phyloP scores from a whole-genome alignment of 805 yeast species.

The Priceomyces medius region DNA sequence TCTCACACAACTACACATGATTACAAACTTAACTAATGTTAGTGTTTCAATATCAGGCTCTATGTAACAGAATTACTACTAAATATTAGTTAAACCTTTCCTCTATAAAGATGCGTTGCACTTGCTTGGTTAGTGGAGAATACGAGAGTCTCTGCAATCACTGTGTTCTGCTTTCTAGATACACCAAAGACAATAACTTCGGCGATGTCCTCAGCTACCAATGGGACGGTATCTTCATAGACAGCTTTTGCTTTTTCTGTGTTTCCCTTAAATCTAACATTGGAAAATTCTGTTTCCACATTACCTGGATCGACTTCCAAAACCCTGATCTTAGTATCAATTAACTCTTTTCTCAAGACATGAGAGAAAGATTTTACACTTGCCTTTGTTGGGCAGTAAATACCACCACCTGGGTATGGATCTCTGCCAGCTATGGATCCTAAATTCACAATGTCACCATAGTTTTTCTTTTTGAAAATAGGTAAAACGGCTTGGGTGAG shows the following conservation, averaged over 20 bases:
- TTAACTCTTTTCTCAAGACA: constrained; percentile 70
- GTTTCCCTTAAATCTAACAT: constrained; percentile 66
- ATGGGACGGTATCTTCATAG: constrained; percentile 66
- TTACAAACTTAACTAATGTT: no score
- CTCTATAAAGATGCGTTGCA: constrained; percentile 56
- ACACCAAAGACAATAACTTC: constrained; percentile 67
- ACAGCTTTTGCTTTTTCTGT: constrained; percentile 58
- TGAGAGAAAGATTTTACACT: constrained; percentile 71
- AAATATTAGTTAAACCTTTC: no score
- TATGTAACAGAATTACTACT: no score
- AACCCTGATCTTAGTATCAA: constrained; percentile 66
- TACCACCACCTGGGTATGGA: constrained; percentile 75
- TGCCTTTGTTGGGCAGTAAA: constrained; percentile 74
- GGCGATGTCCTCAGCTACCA: constrained; percentile 71
- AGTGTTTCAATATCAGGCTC: no score
- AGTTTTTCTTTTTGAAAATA: constrained; percentile 64
- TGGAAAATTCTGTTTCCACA: constrained; percentile 75
- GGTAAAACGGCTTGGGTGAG: constrained; percentile 79
- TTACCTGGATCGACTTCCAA: constrained; percentile 78
- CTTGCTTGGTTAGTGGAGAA: constrained; percentile 87
- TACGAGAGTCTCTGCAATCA: constrained; percentile 76
- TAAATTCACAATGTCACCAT: constrained; percentile 71
- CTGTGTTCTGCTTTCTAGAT: constrained; percentile 69
- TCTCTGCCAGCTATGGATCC: constrained; percentile 82
- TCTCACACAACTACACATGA: no score